These are phyloP conservation scores for Kazachstania taianensis DNA, from an alignment of 805 yeast species.

Conservation along the genomic window DNA sequence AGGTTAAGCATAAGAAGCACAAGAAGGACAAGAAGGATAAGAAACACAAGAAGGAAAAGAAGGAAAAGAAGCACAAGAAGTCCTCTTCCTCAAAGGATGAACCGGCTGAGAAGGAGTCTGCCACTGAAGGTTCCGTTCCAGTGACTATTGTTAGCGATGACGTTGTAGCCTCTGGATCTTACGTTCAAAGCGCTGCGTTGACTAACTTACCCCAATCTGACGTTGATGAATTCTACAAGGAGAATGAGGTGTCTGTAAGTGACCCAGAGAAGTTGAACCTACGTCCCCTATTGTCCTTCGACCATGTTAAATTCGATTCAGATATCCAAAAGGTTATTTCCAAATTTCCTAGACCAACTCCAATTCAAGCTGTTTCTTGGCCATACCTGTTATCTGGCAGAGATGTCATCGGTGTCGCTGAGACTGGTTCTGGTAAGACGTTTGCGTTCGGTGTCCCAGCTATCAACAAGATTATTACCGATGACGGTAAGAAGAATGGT, in stretches of 20 bases:
- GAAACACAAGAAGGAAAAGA: conserved; percentile 28
- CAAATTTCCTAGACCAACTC: conserved; percentile 84
- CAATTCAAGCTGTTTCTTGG: conserved; percentile 93
- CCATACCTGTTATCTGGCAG: conserved; percentile 69
- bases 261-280: conserved; percentile 46
- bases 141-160: conserved; percentile 4
- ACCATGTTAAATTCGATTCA: conserved; percentile 45
- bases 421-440: conserved; percentile 96
- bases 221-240: conserved; percentile 49
- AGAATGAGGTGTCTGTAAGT: conserved; percentile 72
- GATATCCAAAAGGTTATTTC: conserved; percentile 51
- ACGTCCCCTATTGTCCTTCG: conserved; percentile 63
- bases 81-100: conserved; percentile 21
- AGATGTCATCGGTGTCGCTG: conserved; percentile 95
- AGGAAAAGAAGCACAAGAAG: conserved; percentile 26
- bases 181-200: conserved; percentile 34
- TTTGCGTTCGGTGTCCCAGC: conserved; percentile 98
- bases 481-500: conserved; percentile 30
- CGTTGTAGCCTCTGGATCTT: conserved; percentile 12
- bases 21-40: conserved; percentile 28
- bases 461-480: conserved; percentile 49
- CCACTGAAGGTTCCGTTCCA: conserved; percentile 8
- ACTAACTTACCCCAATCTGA: conserved; percentile 41
- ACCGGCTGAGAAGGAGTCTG: conserved; percentile 22
- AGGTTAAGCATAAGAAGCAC: conserved; percentile 20